These are phyloP conservation scores for Brassica rapa DNA, from an alignment of 345 rosid genomes.

Conservation along the genomic window DNA sequence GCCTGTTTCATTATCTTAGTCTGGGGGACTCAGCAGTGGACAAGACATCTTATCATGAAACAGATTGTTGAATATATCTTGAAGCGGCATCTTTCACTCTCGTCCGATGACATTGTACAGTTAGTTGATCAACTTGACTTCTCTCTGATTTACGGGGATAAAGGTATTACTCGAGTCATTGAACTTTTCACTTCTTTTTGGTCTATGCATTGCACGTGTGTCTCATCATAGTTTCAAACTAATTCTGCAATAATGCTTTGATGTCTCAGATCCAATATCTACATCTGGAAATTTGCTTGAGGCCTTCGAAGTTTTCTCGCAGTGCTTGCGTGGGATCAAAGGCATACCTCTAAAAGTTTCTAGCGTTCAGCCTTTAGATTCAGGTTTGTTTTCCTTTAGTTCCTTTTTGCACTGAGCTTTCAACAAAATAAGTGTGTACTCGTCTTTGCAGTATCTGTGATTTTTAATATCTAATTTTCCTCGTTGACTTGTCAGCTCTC, in stretches of 20 bases:
- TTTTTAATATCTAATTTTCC: background rate
- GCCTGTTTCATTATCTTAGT: conserved; percentile 47
- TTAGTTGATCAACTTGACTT: conserved; percentile 93
- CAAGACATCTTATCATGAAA: conserved; percentile 75
- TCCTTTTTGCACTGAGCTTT: conserved; percentile 16
- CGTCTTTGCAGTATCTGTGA: conserved; percentile 11
- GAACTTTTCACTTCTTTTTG: conserved; percentile 7
- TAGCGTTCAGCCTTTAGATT: conserved; percentile 80
- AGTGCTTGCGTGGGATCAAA: conserved; percentile 63
- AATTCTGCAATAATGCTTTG: background rate
- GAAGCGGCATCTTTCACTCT: conserved; percentile 64
- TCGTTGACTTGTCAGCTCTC: conserved; percentile 62
- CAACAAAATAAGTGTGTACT: conserved; percentile 2
- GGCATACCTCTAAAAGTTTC: conserved; percentile 84
- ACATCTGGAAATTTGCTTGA: conserved; percentile 58
- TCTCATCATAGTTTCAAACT: background rate
- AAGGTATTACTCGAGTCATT: conserved; percentile 50
- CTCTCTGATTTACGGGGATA: conserved; percentile 60
- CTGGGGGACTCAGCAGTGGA: conserved; percentile 77
- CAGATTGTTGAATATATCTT: conserved; percentile 67
- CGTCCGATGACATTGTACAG: conserved; percentile 54
- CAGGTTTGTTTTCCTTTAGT: conserved; percentile 51
- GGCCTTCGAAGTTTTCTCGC: conserved; percentile 74
- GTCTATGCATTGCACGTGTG: background rate
- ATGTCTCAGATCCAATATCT: conserved; percentile 67